phyloP scores from a whole-genome alignment of 257 asterid species.

The Parsonsia alboflavescens region DNA sequence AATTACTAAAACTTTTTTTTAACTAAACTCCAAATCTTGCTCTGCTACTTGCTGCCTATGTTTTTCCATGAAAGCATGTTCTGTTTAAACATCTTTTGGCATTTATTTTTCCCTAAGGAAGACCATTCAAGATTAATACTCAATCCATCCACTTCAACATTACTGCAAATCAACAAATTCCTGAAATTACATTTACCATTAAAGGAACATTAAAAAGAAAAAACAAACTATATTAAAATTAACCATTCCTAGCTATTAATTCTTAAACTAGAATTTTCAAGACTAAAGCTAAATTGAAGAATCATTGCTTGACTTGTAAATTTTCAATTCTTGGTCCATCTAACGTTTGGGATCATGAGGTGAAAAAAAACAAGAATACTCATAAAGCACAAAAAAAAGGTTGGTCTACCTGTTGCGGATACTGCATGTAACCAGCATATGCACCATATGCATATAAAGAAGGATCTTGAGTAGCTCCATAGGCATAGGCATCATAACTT shows the following conservation, averaged over 20 bases:
- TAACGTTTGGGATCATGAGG: background rate
- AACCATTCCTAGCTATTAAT: background rate
- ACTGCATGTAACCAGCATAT: slow-evolving; percentile 74
- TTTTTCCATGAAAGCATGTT: background rate
- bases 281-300: background rate
- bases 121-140: background rate
- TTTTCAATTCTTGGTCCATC: background rate
- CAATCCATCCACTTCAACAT: too few species aligned
- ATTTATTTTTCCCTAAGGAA: background rate
- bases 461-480: slow-evolving; percentile 84
- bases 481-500: slow-evolving; percentile 88
- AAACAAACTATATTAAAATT: background rate
- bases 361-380: background rate
- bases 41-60: background rate
- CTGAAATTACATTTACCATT: background rate
- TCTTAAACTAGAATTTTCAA: background rate
- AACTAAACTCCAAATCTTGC: background rate
- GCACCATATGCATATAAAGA: slow-evolving; percentile 76
- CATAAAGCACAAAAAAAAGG: slow-evolving; percentile 1
- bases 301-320: background rate
- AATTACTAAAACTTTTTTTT: background rate
- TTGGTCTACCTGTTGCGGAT: slow-evolving; percentile 68
- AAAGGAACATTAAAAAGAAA: background rate
- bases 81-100: background rate
- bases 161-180: background rate